Evolutionary conservation across 78 protist genomes (phyloP).

Genomic region (Dictyostelium discoideum): DNA sequence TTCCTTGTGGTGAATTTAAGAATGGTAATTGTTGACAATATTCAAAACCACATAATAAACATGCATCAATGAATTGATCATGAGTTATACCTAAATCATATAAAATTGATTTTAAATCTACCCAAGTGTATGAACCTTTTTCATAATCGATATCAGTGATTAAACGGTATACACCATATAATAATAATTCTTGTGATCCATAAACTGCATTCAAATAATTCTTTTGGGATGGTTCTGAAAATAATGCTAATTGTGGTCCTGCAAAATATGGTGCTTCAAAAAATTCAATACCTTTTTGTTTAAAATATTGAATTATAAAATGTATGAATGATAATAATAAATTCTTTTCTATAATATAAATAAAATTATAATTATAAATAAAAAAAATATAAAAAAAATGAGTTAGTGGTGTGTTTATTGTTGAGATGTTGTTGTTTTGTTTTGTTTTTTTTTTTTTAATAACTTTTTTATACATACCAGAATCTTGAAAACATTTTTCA

Average conservation of each 20-base stretch:
- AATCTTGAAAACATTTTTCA: constrained; percentile 52
- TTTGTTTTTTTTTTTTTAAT: background rate
- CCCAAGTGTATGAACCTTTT: constrained; percentile 64
- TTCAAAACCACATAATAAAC: constrained; percentile 59
- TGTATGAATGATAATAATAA: constrained; percentile 41
- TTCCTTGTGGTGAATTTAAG: background rate
- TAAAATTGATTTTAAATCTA: constrained; percentile 54
- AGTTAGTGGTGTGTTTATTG: no score
- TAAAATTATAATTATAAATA: background rate
- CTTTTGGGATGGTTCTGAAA: constrained; percentile 70
- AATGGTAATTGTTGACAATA: constrained; percentile 27
- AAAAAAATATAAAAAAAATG: background rate
- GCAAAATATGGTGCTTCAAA: constrained; percentile 66
- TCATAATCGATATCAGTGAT: constrained; percentile 74
- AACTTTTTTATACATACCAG: background rate
- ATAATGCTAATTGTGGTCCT: constrained; percentile 58
- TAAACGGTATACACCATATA: constrained; percentile 72
- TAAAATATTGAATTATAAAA: constrained; percentile 40
- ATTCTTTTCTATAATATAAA: constrained; percentile 17
- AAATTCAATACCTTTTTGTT: constrained; percentile 42
- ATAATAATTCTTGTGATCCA: constrained; percentile 48
- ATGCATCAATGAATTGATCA: constrained; percentile 75
- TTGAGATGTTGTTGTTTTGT: no score
- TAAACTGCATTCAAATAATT: constrained; percentile 73
- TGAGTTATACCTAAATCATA: constrained; percentile 46